These are phyloP conservation scores for Penicillium aurantiogriseum DNA, from an alignment of 2,329 filamentous ascomycete genomes.

Conservation along the genomic window DNA sequence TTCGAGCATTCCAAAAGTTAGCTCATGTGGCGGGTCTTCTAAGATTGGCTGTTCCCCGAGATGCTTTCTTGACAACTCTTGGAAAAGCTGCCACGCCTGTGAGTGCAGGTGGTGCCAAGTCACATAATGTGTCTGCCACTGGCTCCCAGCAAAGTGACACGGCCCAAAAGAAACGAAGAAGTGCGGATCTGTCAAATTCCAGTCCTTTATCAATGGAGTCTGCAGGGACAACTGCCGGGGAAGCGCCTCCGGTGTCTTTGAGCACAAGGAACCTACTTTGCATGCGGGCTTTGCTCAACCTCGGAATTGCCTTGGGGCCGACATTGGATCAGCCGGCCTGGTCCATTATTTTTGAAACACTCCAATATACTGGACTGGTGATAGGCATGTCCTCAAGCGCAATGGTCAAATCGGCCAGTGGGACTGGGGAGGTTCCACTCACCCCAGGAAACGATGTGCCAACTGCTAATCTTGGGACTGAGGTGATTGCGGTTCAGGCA, in stretches of 20 bases:
- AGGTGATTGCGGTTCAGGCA: conserved; percentile 84
- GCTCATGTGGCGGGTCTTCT: conserved; percentile 90
- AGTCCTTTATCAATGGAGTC: conserved; percentile 30
- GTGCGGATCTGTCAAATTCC: conserved; percentile 27
- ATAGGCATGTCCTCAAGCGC: conserved; percentile 51
- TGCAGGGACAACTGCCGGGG: conserved; percentile 35
- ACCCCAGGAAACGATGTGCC: conserved; percentile 45
- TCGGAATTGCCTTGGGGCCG: conserved; percentile 90
- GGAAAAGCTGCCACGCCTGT: conserved; percentile 90
- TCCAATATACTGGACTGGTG: conserved; percentile 90
- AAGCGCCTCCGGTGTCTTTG: conserved; percentile 54
- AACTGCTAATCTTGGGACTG: conserved; percentile 67
- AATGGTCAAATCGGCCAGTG: conserved; percentile 30
- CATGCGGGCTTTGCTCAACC: conserved; percentile 83
- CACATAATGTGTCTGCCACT: conserved; percentile 16
- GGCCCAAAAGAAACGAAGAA: conserved; percentile 32
- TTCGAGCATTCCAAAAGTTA: conserved; percentile 91
- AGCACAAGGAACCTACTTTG: conserved; percentile 90
- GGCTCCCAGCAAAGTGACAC: conserved; percentile 24
- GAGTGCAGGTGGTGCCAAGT: conserved; percentile 50
- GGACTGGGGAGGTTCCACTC: conserved; percentile 27
- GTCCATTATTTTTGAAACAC: conserved; percentile 85
- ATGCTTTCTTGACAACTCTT: conserved; percentile 91
- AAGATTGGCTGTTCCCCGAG: conserved; percentile 77
- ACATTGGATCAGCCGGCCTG: conserved; percentile 76